These are phyloP conservation scores for Exserohilum turcica DNA, from an alignment of 2,329 filamentous ascomycete genomes.

Conservation along the genomic window DNA sequence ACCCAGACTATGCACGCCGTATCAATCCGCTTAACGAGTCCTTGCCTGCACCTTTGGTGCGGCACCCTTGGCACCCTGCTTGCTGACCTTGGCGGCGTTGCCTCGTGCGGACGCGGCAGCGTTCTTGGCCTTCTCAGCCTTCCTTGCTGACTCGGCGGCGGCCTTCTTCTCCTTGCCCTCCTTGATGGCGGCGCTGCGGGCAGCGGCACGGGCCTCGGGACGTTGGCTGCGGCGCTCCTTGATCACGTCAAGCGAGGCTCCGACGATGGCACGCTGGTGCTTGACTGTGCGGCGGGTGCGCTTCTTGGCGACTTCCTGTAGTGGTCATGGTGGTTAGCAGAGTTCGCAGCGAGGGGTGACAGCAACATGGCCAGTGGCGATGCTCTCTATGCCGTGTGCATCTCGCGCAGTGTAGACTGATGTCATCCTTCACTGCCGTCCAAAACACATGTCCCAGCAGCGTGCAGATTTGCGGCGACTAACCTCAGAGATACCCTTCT, in stretches of 20 bases:
- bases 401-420: slow-evolving; percentile 16
- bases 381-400: not conserved
- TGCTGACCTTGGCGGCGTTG: slow-evolving; percentile 82
- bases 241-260: slow-evolving; percentile 99
- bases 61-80: slow-evolving; percentile 95
- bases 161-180: slow-evolving; percentile 99
- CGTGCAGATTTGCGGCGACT: slow-evolving; percentile 36
- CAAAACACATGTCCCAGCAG: slow-evolving; percentile 4
- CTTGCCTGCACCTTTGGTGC: slow-evolving; percentile 83
- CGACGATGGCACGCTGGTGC: slow-evolving; percentile 97
- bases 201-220: slow-evolving; percentile 92
- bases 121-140: slow-evolving; percentile 98
- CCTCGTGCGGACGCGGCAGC: slow-evolving; percentile 77
- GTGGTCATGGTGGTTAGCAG: slow-evolving; percentile 27
- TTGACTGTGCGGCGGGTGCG: slow-evolving; percentile 97
- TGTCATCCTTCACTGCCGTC: slow-evolving; percentile 27
- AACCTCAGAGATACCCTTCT: slow-evolving; percentile 99
- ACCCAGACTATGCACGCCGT: slow-evolving; percentile 31
- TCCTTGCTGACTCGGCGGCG: slow-evolving; percentile 86
- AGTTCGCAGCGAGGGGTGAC: not conserved
- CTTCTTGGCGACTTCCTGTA: slow-evolving; percentile 99
- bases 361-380: not conserved
- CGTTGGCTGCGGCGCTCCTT: slow-evolving; percentile 96
- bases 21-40: slow-evolving; percentile 69
- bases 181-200: slow-evolving; percentile 88